Evolutionary conservation across 441 rosid species (phyloP), one percentile per base, ranked within the genome.

Genomic region (Euphorbia celastroides): DNA sequence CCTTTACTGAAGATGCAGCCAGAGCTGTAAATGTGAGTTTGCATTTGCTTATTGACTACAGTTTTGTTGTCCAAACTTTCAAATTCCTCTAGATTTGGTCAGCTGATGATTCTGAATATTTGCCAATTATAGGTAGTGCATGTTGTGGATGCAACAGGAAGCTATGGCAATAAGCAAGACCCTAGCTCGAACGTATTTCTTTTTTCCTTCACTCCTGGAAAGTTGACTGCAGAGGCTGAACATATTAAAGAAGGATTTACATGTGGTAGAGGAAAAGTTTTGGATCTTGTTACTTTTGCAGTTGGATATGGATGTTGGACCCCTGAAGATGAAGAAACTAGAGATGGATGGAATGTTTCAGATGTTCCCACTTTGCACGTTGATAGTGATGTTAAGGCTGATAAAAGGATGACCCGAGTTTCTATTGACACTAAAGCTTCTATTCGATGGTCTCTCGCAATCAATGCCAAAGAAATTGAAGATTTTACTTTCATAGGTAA

Each of bases 151-250:
- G 78, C 96, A 55, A 85, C 81, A 19, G 76, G 77, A 63, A 70
- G 74, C 46, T 68, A 64, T 66, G 79, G 79, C 23, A 81, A 63
- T 68, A 87, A 78, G 75, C 52, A 74, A 70, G 83, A 79, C 64
- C 88, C 87, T 12, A 66, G 62, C 42, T 82, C 97, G 19, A 91
- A 68, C 74, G 65, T 89, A 67, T 81, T 87, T 27, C 74, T 94
- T n/a, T 94, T 76, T 82, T 92, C 99, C 55, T 36, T 71, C 20
- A 94, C 99, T 70, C 99, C 97, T 58, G 98, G 99, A 75, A 86
- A 84, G 76, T 79, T 94, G 75, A 75, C 79, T 5, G 69, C 68
- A 75, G 98, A 94, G 85, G 83, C 77, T 68, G 91, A 86, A 50
- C 84, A 77, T 64, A 84, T 88, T 7, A 70, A 73, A 50, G 97